Evolutionary conservation across 441 rosid genomes (phyloP).

Genomic region (Eutrema salsugineum): DNA sequence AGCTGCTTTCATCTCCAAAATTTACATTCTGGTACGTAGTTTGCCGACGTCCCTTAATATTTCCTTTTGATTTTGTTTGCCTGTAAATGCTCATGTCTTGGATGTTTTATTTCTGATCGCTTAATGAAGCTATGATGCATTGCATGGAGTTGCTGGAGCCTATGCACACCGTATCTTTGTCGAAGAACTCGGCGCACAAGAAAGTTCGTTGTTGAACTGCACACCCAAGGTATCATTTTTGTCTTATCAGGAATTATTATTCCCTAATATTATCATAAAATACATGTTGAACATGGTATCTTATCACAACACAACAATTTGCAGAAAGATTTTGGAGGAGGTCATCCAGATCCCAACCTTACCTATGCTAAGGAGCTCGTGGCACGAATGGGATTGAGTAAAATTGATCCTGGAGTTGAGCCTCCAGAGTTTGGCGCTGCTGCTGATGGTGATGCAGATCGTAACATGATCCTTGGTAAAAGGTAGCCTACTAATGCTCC

Average conservation of each 20-base stretch:
- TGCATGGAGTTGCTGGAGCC: conserved; percentile 94
- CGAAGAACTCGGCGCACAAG: conserved; percentile 82
- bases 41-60: not conserved
- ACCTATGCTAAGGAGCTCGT: conserved; percentile 90
- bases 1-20: conserved; percentile 72
- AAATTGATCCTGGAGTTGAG: conserved; percentile 40
- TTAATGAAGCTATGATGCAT: conserved; percentile 66
- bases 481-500: conserved; percentile 38
- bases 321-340: conserved; percentile 95
- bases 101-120: not conserved
- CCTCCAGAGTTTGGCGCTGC: conserved; percentile 96
- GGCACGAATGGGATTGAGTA: conserved; percentile 79
- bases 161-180: conserved; percentile 80
- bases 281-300: not conserved
- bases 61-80: not conserved
- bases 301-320: conserved; percentile 7
- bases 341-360: conserved; percentile 93
- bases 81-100: not conserved
- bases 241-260: not conserved
- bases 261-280: not conserved
- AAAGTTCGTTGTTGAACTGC: conserved; percentile 79
- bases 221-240: conserved; percentile 61
- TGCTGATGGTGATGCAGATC: conserved; percentile 98
- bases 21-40: conserved; percentile 71
- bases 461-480: conserved; percentile 94